Percentiles rank a stretch among this genome's conserved stretches.
Evolutionary conservation across 2,329 filamentous ascomycete genomes (phyloP).

Genomic region (Waltergamsia citrina): DNA sequence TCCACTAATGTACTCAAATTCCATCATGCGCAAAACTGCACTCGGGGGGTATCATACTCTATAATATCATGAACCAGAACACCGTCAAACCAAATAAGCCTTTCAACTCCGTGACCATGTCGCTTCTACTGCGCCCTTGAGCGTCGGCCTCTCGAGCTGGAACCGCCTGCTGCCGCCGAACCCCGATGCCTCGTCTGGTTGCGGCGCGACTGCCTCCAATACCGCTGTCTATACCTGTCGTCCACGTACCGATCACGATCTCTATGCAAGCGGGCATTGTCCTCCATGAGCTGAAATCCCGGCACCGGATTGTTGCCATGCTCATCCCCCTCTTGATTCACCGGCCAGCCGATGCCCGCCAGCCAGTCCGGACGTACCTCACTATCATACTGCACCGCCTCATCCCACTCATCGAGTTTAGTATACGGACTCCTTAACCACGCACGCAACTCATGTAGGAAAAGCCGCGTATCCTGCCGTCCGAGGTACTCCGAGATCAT

Average conservation of each 20-base stretch:
- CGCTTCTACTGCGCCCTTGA: too few species aligned
- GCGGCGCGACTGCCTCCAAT: too few species aligned
- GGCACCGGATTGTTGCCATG: background rate
- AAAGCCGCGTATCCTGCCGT: conserved; percentile 59
- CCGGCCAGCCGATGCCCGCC: too few species aligned
- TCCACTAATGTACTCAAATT: too few species aligned
- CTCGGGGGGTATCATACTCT: too few species aligned
- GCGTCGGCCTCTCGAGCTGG: background rate
- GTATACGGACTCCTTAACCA: conserved; percentile 77
- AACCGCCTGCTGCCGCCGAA: too few species aligned
- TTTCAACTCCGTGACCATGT: too few species aligned
- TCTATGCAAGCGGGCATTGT: background rate
- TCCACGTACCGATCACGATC: background rate
- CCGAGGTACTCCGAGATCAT: conserved; percentile 74
- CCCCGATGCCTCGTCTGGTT: background rate
- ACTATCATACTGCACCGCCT: conserved; percentile 58
- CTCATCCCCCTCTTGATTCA: background rate
- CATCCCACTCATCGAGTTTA: conserved; percentile 70
- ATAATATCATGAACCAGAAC: too few species aligned
- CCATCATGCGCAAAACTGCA: too few species aligned
- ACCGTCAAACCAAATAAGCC: too few species aligned
- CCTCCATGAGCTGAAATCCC: background rate
- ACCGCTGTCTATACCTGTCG: background rate
- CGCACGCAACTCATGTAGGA: conserved; percentile 75
- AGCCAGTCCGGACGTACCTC: background rate